Percentiles rank a stretch among this genome's conserved stretches.
These are phyloP conservation scores for Pseudocercospora cruenta DNA, from an alignment of 2,329 filamentous ascomycete species.

Conservation along the genomic window DNA sequence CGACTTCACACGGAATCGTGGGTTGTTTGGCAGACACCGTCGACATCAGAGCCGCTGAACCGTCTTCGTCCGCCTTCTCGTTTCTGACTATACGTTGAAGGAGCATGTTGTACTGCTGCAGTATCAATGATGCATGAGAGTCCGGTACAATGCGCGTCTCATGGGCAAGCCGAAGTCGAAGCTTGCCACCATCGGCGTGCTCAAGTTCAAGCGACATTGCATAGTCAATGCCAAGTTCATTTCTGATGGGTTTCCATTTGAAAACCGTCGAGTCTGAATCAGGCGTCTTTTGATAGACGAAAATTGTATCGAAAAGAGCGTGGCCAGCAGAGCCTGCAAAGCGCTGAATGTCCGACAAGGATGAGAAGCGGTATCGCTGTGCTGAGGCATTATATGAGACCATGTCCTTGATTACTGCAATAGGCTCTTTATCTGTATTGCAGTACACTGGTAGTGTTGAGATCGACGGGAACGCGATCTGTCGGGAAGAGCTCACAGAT, in stretches of 20 bases:
- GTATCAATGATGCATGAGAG: constrained; percentile 68
- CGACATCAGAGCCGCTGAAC: constrained; percentile 47
- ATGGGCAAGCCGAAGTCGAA: constrained; percentile 70
- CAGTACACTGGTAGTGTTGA: constrained; percentile 76
- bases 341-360: constrained; percentile 72
- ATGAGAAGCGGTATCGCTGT: constrained; percentile 71
- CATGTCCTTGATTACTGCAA: constrained; percentile 62
- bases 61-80: background rate
- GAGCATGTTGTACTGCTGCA: constrained; percentile 71
- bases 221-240: constrained; percentile 75
- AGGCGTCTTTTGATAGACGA: constrained; percentile 73
- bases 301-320: constrained; percentile 78
- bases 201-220: constrained; percentile 80
- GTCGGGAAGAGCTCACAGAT: constrained; percentile 60
- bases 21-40: constrained; percentile 64
- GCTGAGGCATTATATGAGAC: constrained; percentile 67
- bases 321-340: constrained; percentile 68
- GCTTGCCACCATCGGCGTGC: constrained; percentile 49
- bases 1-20: constrained; percentile 60
- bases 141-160: constrained; percentile 66
- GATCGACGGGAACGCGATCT: constrained; percentile 75
- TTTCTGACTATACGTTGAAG: constrained; percentile 60
- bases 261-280: constrained; percentile 21
- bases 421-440: constrained; percentile 58
- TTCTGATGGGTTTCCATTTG: constrained; percentile 65